A percentile compares a stretch with the other conserved stretches of the same genome.
Evolutionary conservation across 495 filamentous ascomycete genomes (phyloP).

Genomic region (Parachaetomium inaequale): DNA sequence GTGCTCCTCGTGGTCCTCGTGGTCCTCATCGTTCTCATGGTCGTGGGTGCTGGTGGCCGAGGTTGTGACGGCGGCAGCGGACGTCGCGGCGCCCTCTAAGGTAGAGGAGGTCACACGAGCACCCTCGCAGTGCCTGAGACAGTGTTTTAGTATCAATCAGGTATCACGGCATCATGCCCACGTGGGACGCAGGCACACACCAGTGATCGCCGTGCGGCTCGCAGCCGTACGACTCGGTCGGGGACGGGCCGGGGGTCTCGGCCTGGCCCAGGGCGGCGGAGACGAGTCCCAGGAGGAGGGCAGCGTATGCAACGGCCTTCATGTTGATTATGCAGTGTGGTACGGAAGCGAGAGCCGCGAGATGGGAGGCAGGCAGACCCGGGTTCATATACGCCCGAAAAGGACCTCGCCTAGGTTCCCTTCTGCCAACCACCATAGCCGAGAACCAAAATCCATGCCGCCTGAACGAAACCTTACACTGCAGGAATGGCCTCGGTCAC

Average conservation of each 20-base stretch:
- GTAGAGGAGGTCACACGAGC: constrained; percentile 23
- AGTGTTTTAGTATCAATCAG: neutral
- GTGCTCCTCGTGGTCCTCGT: constrained; percentile 23
- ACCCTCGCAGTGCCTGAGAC: constrained; percentile 35
- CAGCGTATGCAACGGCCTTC: constrained; percentile 21
- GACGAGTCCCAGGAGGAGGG: constrained; percentile 22
- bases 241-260: constrained; percentile 31
- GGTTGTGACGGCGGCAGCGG: constrained; percentile 10
- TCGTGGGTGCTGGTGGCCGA: constrained; percentile 20
- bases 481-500: neutral
- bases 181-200: constrained; percentile 18
- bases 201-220: constrained; percentile 40
- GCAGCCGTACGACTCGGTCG: constrained; percentile 38
- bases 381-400: too few species aligned
- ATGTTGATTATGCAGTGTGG: constrained; percentile 18
- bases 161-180: neutral
- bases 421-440: neutral
- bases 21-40: neutral
- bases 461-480: neutral
- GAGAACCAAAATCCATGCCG: neutral
- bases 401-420: too few species aligned
- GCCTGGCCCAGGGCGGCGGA: constrained; percentile 23
- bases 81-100: neutral
- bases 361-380: too few species aligned
- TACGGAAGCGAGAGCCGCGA: neutral